Percentiles rank a stretch among this genome's conserved stretches.
phyloP scores from a whole-genome alignment of 164 flowering plant genomes.

The Platanus orientalis region DNA sequence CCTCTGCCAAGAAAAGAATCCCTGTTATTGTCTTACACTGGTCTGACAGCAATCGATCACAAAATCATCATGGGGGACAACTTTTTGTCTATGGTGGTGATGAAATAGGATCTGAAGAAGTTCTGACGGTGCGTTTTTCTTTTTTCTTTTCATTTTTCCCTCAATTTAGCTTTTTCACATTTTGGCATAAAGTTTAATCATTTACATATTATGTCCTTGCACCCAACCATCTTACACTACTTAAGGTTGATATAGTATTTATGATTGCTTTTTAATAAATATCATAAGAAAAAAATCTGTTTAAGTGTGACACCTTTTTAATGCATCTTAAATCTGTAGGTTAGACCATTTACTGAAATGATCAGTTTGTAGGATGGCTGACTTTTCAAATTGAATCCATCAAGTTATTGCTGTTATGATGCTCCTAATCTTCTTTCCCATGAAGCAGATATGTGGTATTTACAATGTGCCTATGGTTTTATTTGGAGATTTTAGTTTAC shows the following conservation, averaged over 20 bases:
- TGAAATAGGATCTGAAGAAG: conserved; percentile 92
- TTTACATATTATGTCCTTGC: no score
- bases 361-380: background rate
- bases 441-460: background rate
- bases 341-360: background rate
- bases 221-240: no score
- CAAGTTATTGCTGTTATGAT: background rate
- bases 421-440: background rate
- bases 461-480: background rate
- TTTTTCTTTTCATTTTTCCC: background rate
- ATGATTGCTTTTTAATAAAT: background rate
- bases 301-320: background rate
- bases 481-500: background rate
- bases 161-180: background rate
- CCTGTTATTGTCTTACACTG: conserved; percentile 85
- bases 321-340: background rate
- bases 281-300: background rate
- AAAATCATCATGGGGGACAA: conserved; percentile 44
- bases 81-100: conserved; percentile 91
- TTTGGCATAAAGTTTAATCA: no score
- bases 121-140: conserved; percentile 55
- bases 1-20: conserved; percentile 68
- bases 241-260: no score
- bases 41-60: conserved; percentile 38
- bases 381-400: background rate